Base-by-base conservation (phyloP, 768 basidiomycete species). In the Polyporus arcularius region DNA sequence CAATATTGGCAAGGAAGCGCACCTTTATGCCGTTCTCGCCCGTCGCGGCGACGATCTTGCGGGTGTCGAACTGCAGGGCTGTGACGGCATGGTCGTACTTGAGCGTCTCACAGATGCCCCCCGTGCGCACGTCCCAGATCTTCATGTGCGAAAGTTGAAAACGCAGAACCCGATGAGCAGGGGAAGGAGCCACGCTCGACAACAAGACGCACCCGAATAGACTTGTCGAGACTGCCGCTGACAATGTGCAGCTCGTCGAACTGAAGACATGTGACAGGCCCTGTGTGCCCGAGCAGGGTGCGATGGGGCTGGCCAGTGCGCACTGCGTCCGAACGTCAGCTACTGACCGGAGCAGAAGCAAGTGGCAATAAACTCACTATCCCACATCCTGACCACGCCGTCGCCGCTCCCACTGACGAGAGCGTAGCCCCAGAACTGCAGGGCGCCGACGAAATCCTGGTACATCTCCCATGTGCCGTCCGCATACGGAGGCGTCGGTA, bases 371-470 rank as follows among this genome's bases (percentile, higher is more conserved):
- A 26, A 85, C 94, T 82, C 71, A 96, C 95, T 98, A 71, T 99
- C 97, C 97, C 97, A 99, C 96, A 99, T 98, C 65, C 97, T 78
- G 32, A 98, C 96, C 3, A 91, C 96, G 40, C 96, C 95, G 72
- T 99, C 97, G 1, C 94, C 96, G 67, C 94, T 97, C 2, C 96
- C 97, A 66, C 94, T 97, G 4, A 98, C 94, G 39, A 99, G 82
- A 1, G 94, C 97, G 71, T 97, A 96, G 4, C 95, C 96, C 96
- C 97, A 98, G 72, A 98, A 98, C 72, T 98, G 97, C 45, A 98
- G 90, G 4, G 91, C 94, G 2, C 97, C 97, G 8, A 99, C 94
- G 71, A 96, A 98, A 73, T 99, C 96, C 72, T 95, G 87, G 72
- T 96, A 97, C 84, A 93, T 87, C 61, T 96, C 94, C 88, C 91